Evolutionary conservation across 257 asterid species (phyloP), one percentile per base, ranked within the genome.

Genomic region (Hygrophila difformis): DNA sequence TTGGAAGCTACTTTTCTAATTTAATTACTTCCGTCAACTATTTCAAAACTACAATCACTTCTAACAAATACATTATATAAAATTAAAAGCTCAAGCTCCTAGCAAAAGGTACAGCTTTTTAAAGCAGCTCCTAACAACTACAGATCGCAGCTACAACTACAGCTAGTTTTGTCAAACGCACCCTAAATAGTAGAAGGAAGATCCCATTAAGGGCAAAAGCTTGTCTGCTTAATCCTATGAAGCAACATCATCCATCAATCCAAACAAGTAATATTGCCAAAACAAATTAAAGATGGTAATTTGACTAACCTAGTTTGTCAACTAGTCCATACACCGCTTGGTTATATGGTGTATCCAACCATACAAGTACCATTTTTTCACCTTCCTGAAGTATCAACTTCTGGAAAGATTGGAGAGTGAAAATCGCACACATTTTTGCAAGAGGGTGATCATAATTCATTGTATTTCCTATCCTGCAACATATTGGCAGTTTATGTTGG

Each of bases 241-340:
- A 58, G 52, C 19, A 26, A 46, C 33, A 20, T n/a, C 39, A 38
- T 29, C 23, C 35, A 12, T 50, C 39, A 12, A 42, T 41, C 12
- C 12, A 18, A 43, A 61, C 19, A 39, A 12, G 18, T 17, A 22
- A 49, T 24, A 36, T 11, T 18, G 3, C 46, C 23, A 16, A 16
- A 9, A 12, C 26, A n/a, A n/a, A 11, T 35, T 49, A 44, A 26
- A 10, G 42, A 19, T 35, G 47, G 24, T 16, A 18, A 38, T 53
- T 40, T 21, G n/a, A 53, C 63, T 55, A 58, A 73, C 99, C 99
- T 72, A 91, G 75, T 70, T 86, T 91, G 64, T 91, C 99, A 26
- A 91, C 96, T 45, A 91, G 87, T 47, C 97, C 99, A 58, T 91
- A 86, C 26, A 80, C 94, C 52, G 99, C 99, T 80, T 86, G 97